These are phyloP conservation scores for Yamadazyma dendronema DNA, from an alignment of 1,139 yeast genomes.

Conservation along the genomic window DNA sequence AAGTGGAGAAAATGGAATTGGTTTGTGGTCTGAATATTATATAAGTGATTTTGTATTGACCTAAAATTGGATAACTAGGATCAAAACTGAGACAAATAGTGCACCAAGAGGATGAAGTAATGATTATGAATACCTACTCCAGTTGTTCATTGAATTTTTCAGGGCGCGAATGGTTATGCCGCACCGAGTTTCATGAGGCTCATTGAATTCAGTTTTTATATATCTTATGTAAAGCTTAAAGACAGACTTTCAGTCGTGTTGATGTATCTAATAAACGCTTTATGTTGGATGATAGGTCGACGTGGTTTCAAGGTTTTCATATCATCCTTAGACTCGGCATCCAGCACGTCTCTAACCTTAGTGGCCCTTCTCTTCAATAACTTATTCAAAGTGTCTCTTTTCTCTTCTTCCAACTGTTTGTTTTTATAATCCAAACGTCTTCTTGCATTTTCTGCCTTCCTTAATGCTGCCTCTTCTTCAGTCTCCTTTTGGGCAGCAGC, in stretches of 20 bases:
- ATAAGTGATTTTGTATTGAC: too few relatives aligned
- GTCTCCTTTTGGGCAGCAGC: slow-evolving; percentile 35
- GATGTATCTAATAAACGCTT: slow-evolving; percentile 28
- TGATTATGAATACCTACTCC: too few relatives aligned
- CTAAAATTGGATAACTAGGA: too few relatives aligned
- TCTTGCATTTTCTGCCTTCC: slow-evolving; percentile 86
- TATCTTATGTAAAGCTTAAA: too few relatives aligned
- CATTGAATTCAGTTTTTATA: too few relatives aligned
- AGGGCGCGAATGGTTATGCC: too few relatives aligned
- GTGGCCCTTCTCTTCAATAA: slow-evolving; percentile 80
- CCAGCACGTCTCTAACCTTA: slow-evolving; percentile 44
- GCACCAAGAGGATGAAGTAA: too few relatives aligned
- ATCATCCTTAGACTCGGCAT: slow-evolving; percentile 12
- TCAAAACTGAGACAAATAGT: too few relatives aligned
- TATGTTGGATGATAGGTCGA: slow-evolving; percentile 35
- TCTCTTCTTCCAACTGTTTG: slow-evolving; percentile 86
- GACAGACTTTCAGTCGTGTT: not conserved
- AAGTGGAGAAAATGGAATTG: too few relatives aligned
- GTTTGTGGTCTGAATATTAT: too few relatives aligned
- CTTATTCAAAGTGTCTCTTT: slow-evolving; percentile 84
- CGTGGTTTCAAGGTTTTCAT: slow-evolving; percentile 29
- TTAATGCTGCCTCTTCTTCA: slow-evolving; percentile 78
- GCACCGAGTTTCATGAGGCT: not conserved
- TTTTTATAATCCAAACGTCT: slow-evolving; percentile 83
- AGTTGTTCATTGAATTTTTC: too few relatives aligned